These are phyloP conservation scores for Tritrichomonas musculus DNA, from an alignment of 208 protist genomes.

Conservation along the genomic window DNA sequence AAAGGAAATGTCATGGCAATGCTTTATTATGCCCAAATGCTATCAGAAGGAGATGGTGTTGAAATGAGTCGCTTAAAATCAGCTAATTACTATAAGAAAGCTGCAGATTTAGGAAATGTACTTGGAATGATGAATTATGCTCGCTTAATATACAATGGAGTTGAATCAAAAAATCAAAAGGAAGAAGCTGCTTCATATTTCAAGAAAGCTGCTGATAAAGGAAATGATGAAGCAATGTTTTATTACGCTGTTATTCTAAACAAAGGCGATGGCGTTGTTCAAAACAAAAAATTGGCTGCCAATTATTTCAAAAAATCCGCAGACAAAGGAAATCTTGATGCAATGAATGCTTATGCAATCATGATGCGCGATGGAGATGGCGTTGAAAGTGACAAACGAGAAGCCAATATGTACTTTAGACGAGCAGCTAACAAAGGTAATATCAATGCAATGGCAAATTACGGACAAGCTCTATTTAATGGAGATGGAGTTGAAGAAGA, in stretches of 20 bases:
- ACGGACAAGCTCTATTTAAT: background rate
- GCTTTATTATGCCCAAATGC: background rate
- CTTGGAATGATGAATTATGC: too few relatives aligned
- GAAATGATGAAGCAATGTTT: background rate
- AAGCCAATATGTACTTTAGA: too few relatives aligned
- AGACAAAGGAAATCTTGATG: too few relatives aligned
- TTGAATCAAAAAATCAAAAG: background rate
- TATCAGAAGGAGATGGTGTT: background rate
- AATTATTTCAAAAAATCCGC: background rate
- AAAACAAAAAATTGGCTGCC: background rate
- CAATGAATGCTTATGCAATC: too few relatives aligned
- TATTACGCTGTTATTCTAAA: background rate
- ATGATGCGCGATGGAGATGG: too few relatives aligned
- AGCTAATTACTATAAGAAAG: background rate
- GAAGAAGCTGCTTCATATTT: background rate
- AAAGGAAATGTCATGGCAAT: background rate
- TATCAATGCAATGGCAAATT: too few relatives aligned
- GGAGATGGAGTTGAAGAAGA: constrained; percentile 10
- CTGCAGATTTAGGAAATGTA: background rate
- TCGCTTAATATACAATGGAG: too few relatives aligned
- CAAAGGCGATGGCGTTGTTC: background rate
- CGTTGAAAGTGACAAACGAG: too few relatives aligned
- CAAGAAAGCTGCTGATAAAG: background rate
- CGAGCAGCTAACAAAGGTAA: too few relatives aligned
- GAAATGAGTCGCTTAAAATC: background rate